Evolutionary conservation across 805 yeast genomes (phyloP), one percentile per base, ranked within the genome.

Genomic region (Metschnikowia lunata): DNA sequence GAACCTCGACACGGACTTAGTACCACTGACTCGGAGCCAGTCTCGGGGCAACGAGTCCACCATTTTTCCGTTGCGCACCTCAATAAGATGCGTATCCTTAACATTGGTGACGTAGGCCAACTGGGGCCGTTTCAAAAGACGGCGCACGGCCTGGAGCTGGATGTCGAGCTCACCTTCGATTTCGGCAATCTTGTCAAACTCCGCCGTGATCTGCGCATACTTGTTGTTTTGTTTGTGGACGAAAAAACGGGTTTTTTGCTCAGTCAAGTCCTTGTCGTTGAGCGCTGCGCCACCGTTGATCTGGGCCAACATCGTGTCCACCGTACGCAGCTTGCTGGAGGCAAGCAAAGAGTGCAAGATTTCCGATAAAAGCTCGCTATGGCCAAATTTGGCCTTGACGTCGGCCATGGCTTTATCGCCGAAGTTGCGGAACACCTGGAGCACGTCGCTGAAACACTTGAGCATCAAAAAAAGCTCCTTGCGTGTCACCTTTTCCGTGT

Each of bases 1-100:
- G 61, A 79, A 90, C 45, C 98, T 67, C 2, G 88, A 77, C 1
- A 88, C 82, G 1, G 80, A 61, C 48, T 80, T 70, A 37, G 95
- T 76, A 8, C 84, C 84, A 54, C 78, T 84, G 26, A 86, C 76
- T 52, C 87, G 84, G 10, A 83, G 64, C 96, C 97, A 91, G 40
- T 78, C 80, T 2, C 67, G 54, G 0, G 98, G 98, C 1, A 90
- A 62, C 1, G 66, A 62, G 35, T 76, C 77, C 1, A 75, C 69
- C 36, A 77, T 77, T 10, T 75, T 63, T 1, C 68, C 69, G 49
- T 82, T 81, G 36, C 88, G 67, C 0, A 91, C 82, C 55, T 90
- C 97, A 18, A 93, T 74, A 38, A 90, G 66, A 56, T 83, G 85
- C 2, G 88, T 83, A 15, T 83, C 85, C 41, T 80, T 82, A 40